These are phyloP conservation scores for Ceratocystis cacaofunesta DNA, from an alignment of 2,329 filamentous ascomycete genomes.

Conservation along the genomic window DNA sequence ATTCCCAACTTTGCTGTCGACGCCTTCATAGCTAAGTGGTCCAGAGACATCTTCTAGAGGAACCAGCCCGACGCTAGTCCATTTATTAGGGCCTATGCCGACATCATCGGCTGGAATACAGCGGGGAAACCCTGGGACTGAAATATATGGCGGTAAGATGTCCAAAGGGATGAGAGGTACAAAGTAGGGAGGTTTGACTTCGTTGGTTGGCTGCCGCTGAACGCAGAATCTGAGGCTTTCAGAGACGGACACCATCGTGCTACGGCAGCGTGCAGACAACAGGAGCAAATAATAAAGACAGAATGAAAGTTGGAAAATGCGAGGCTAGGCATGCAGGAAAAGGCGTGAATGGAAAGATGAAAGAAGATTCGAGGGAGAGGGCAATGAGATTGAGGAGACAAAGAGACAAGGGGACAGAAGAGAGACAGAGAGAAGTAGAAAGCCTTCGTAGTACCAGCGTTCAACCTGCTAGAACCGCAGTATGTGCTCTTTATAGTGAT, in stretches of 20 bases:
- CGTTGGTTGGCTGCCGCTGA: constrained; percentile 27
- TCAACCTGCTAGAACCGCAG: background rate
- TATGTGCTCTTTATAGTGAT: background rate
- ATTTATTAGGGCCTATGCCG: background rate
- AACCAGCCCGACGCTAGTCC: background rate
- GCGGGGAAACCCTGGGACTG: constrained; percentile 31
- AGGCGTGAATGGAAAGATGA: background rate
- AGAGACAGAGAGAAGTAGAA: background rate
- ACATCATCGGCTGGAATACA: constrained; percentile 27
- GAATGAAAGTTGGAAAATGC: background rate
- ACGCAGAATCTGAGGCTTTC: constrained; percentile 26
- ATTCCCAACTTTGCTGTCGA: background rate
- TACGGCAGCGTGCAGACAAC: background rate
- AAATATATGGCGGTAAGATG: constrained; percentile 34
- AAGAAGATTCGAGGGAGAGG: background rate
- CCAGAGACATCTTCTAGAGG: background rate
- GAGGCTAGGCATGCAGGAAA: background rate
- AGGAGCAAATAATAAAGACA: background rate
- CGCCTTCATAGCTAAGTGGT: no score
- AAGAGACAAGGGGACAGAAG: background rate
- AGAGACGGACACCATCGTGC: background rate
- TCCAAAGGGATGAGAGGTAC: constrained; percentile 42
- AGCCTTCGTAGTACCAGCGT: background rate
- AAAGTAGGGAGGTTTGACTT: constrained; percentile 21
- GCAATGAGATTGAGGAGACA: background rate